Conservation (phyloP, 768 basidiomycete species). For the Boletus fagicola region DNA sequence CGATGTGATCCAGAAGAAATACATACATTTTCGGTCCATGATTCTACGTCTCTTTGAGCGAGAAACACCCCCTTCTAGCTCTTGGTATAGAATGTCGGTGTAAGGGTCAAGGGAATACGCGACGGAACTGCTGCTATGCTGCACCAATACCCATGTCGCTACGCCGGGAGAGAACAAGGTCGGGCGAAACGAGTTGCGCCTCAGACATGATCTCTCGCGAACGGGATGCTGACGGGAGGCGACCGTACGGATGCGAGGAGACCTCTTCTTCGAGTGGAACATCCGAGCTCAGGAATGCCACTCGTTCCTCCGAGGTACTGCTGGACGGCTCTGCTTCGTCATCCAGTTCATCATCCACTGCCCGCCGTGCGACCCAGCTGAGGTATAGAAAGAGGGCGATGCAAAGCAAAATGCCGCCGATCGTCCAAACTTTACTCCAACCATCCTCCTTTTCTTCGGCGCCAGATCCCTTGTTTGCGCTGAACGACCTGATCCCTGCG, state of each 20-base stretch:
- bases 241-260: conserved; percentile 17
- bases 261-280: conserved; percentile 24
- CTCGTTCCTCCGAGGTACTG: conserved; percentile 46
- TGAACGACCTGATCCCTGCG: conserved; percentile 79
- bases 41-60: neutral
- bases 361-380: conserved; percentile 72
- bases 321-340: conserved; percentile 37
- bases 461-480: conserved; percentile 43
- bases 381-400: conserved; percentile 77
- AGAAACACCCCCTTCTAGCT: neutral
- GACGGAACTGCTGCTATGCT: conserved; percentile 8
- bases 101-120: neutral
- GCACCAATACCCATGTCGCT: conserved; percentile 9
- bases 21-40: conserved; percentile 19
- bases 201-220: conserved; percentile 44
- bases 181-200: conserved; percentile 36
- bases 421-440: conserved; percentile 60
- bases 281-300: conserved; percentile 49
- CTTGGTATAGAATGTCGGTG: neutral
- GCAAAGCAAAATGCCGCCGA: conserved; percentile 67
- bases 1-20: conserved; percentile 14
- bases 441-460: conserved; percentile 40
- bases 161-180: conserved; percentile 17
- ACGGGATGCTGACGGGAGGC: conserved; percentile 19
- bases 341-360: conserved; percentile 54